Conservation (phyloP, 257 asterid species). For the Nemophila menziesii region DNA sequence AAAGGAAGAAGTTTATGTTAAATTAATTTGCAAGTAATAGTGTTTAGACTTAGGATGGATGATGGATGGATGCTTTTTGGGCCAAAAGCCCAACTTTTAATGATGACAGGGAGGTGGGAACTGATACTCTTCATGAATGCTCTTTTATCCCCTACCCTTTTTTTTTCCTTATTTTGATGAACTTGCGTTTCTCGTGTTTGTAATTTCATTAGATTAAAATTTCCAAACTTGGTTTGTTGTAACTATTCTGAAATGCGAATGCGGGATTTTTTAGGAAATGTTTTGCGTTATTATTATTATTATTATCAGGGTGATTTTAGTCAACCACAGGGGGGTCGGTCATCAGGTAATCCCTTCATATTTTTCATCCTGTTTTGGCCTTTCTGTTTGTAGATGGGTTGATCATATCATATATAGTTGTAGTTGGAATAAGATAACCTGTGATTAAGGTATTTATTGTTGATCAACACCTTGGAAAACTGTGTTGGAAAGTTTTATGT, state of each 20-base stretch:
- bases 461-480: no score
- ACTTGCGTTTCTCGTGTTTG: not conserved
- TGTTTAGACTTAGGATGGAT: not conserved
- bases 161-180: not conserved
- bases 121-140: not conserved
- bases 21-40: not conserved
- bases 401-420: no score
- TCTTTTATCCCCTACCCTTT: no score
- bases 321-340: no score
- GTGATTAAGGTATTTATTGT: no score
- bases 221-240: not conserved
- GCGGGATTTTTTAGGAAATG: not conserved
- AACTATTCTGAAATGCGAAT: not conserved
- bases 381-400: no score
- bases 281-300: no score
- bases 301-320: no score
- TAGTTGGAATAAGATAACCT: no score
- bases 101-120: not conserved
- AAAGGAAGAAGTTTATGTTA: not conserved
- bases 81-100: not conserved
- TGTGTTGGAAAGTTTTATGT: no score
- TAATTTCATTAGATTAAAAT: not conserved
- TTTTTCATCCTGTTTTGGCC: no score
- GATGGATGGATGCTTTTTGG: not conserved
- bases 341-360: no score